A percentile compares a stretch with the other conserved stretches of the same genome.
Evolutionary conservation across 768 basidiomycete genomes (phyloP).

Genomic region (Psilocybe azurescens): DNA sequence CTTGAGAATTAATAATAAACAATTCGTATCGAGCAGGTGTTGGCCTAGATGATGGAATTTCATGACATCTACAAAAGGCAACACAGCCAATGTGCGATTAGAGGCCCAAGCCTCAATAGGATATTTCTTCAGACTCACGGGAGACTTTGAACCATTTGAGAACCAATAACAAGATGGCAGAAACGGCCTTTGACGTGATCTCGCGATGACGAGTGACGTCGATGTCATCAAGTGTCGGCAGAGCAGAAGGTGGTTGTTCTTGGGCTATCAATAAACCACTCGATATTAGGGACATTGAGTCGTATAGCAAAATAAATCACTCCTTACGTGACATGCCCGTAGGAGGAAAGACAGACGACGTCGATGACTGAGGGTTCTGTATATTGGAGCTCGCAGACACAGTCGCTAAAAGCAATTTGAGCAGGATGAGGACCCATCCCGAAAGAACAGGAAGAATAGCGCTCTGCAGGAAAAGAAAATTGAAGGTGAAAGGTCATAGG

Average conservation of each 20-base stretch:
- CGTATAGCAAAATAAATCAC: neutral
- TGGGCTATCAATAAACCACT: slow-evolving; percentile 43
- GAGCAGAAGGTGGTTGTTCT: slow-evolving; percentile 66
- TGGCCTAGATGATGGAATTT: slow-evolving; percentile 99
- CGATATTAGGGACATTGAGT: slow-evolving; percentile 5
- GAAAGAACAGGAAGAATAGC: slow-evolving; percentile 83
- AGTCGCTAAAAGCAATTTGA: slow-evolving; percentile 92
- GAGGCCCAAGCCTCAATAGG: neutral
- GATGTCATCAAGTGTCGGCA: slow-evolving; percentile 86
- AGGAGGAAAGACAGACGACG: slow-evolving; percentile 74
- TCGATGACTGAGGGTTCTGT: slow-evolving; percentile 69
- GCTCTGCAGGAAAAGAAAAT: slow-evolving; percentile 51
- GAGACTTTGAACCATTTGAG: slow-evolving; percentile 99
- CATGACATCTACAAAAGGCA: slow-evolving; percentile 77
- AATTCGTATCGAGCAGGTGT: slow-evolving; percentile 93
- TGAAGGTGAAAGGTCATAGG: neutral
- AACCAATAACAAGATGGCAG: slow-evolving; percentile 87
- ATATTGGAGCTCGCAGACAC: slow-evolving; percentile 80
- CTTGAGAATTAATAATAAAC: slow-evolving; percentile 90
- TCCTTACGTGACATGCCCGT: slow-evolving; percentile 68
- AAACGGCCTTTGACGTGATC: slow-evolving; percentile 96
- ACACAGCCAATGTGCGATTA: neutral
- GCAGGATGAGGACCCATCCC: slow-evolving; percentile 89
- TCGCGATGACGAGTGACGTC: slow-evolving; percentile 96
- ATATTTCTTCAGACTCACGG: slow-evolving; percentile 60